Base-by-base conservation (phyloP, 2,329 filamentous ascomycete genomes). In the Colletotrichum scovillei region DNA sequence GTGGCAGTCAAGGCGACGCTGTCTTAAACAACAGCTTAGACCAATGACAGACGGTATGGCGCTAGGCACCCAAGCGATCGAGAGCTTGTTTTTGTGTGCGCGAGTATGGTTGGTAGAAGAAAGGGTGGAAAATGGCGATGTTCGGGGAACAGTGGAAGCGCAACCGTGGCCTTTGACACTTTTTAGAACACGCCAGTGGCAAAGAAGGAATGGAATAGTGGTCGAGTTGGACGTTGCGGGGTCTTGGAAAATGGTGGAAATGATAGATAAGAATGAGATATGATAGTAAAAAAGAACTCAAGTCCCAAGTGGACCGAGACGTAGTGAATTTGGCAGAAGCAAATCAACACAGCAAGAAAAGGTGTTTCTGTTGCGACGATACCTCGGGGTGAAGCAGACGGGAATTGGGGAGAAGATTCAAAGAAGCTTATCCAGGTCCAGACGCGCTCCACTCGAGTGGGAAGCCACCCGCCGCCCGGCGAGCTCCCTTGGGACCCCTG, bases 101-200 rank as follows among this genome's bases (percentile, higher is more conserved):
- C 63, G 55, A 16, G 28, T 49, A 19, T 56, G 46, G 22, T 3
- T 57, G 42, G 57, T 52, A 32, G 49, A 52, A 67, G 42, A 16
- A 38, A 46, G 63, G 24, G 55, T 22, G 55, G 26, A 32, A 11
- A 57, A 62, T 19, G 26, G 57, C 28, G 49, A 71, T 62, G 62
- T 53, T 62, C 46, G 22, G n/a, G 71, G 62, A 24, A 38, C 46
- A 59, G 52, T 67, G 69, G 57, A 74, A 74, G 63, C 68, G 72
- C 72, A 74, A 74, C 72, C 72, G 72, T 74, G 72, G 72, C 72
- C 72, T 74, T 72, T 74, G 72, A 32, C 26, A 66, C 60, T 58
- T 70, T 70, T 63, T 26, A 63, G 35, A 49, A 72, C 28, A 63
- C 26, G 42, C 38, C 32, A 35, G 72, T 74, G 72, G 72, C 72